Evolutionary conservation across 179 eudicot genomes (phyloP), one percentile per base, ranked within the genome.

Genomic region (Drosera spatulata): DNA sequence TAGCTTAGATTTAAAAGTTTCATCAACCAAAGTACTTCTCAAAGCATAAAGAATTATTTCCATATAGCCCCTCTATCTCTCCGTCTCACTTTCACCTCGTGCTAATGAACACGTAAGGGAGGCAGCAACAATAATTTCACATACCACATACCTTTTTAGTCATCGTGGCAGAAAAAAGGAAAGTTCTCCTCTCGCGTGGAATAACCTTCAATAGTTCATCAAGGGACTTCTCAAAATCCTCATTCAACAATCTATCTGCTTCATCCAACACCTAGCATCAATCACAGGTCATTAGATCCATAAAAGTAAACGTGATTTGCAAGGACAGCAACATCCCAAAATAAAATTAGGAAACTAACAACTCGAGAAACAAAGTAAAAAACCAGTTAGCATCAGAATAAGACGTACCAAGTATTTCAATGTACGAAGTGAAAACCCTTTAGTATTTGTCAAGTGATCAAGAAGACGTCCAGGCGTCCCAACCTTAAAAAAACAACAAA

Each of bases 381-480:
- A 22, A 0, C 33, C 33, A 22, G 33, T 22, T 22, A 22, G 33
- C 33, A 22, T 22, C 33, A 22, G 33, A 22, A 22, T 22, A 22
- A 22, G 33, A 47, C 38, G 33, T 81, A 93, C 99, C 88, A 89
- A 68, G 80, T 84, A 93, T 60, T 93, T 89, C 60, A 89, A 65
- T 42, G 91, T 68, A 39, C 88, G 86, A 54, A 93, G 87, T 58
- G 93, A 80, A 77, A 93, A 93, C 3, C 99, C 99, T 68, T 93
- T 89, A 39, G 97, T 89, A 55, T 93, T 89, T 12, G 99, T 66
- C 61, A 93, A 78, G 80, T 93, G 99, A 79, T 93, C 97, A 73
- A 81, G 60, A 52, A 93, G 88, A 47, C 99, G 96, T 47, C 99
- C 99, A 69, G 99, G 99, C 5, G 99, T 89, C 53, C 83, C 96